Conservation (phyloP, 176 grass and related monocot genomes). For the Zea mays region Zm-B73-REFERENCE-NAM-5.0 NC_050102.1:180112001-180112500, state of each 20-base stretch:
- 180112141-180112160: no score
- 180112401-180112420: slow-evolving; percentile 3
- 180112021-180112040: background rate
- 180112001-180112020: background rate
- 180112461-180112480: slow-evolving; percentile 35
- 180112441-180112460: background rate
- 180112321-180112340: slow-evolving; percentile 1
- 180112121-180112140: no score
- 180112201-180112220: background rate
- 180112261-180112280: slow-evolving; percentile 20
- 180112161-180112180: background rate
- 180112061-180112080: background rate
- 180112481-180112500: slow-evolving; percentile 35
- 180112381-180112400: slow-evolving; percentile 2
- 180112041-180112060: background rate
- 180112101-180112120: no score
- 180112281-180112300: slow-evolving; percentile 11
- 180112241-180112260: slow-evolving; percentile 32
- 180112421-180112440: background rate
- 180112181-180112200: slow-evolving; percentile 6
- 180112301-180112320: slow-evolving; percentile 2
- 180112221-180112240: slow-evolving; percentile 13
- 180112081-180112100: no score
- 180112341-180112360: background rate
- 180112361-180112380: background rate